These are phyloP conservation scores for Wickerhamomyces strasburgensis DNA, from an alignment of 805 yeast genomes.

Conservation along the genomic window DNA sequence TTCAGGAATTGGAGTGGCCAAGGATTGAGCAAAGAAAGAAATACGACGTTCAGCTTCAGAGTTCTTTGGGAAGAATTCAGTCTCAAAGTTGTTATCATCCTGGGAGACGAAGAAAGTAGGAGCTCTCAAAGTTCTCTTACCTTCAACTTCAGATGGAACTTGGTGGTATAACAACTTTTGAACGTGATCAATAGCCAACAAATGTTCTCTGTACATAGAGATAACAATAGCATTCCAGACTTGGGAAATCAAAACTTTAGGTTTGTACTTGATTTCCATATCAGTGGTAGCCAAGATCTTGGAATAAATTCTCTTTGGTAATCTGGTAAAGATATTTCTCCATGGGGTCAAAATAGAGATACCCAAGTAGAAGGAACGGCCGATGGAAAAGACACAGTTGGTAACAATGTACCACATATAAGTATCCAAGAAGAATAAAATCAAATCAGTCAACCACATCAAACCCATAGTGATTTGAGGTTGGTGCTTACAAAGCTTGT, in stretches of 20 bases:
- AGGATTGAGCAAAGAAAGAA: slow-evolving; percentile 97
- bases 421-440: slow-evolving; percentile 97
- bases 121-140: slow-evolving; percentile 96
- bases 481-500: slow-evolving; percentile 73
- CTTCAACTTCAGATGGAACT: slow-evolving; percentile 97
- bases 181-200: slow-evolving; percentile 96
- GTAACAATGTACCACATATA: slow-evolving; percentile 97
- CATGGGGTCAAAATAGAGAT: slow-evolving; percentile 98
- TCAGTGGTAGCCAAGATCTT: slow-evolving; percentile 97
- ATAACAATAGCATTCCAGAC: slow-evolving; percentile 99
- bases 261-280: slow-evolving; percentile 98
- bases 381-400: slow-evolving; percentile 93
- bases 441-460: slow-evolving; percentile 88
- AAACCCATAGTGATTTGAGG: slow-evolving; percentile 85
- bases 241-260: slow-evolving; percentile 96
- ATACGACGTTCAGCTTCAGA: slow-evolving; percentile 99
- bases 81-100: slow-evolving; percentile 87
- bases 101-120: slow-evolving; percentile 98
- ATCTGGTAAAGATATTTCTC: slow-evolving; percentile 97
- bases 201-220: slow-evolving; percentile 99
- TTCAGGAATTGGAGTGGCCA: slow-evolving; percentile 98
- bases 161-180: slow-evolving; percentile 96
- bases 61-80: slow-evolving; percentile 95
- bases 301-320: slow-evolving; percentile 98
- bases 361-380: slow-evolving; percentile 98